Base-by-base conservation (phyloP, 495 filamentous ascomycete genomes). In the Lasiosphaeris hirsuta region DNA sequence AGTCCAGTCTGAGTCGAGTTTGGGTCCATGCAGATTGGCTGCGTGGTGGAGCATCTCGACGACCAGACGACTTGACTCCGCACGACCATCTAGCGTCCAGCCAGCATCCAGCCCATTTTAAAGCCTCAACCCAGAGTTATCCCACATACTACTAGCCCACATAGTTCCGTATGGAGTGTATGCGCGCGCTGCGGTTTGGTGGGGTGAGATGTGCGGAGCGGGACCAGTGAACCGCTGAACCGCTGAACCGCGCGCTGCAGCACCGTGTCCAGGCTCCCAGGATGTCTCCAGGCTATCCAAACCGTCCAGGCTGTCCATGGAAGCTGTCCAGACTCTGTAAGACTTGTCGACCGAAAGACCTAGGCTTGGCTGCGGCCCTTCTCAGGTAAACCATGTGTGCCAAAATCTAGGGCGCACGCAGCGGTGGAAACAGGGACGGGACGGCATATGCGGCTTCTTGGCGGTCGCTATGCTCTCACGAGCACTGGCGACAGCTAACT, bases 251-350 rank as follows among this genome's bases (percentile, higher is more conserved):
- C 50, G 35, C 15, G 36, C 57, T 47, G 30, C 48, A 59, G 35
- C 57, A 39, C 48, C 45, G 54, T 56, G 23, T 51, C 57, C 54
- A 44, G 57, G 47, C 57, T 54, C 49, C 51, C 23, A 30, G 23
- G 23, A 30, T 30, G 23, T 30, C 23, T n/a, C n/a, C n/a, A n/a
- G n/a, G n/a, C n/a, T n/a, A n/a, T n/a, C n/a, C n/a, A n/a, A n/a
- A n/a, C n/a, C 2, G 23, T 30, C 23, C 23, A 30, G 23, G 23
- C 23, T 30, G 23, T 30, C 23, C 23, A n/a, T n/a, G n/a, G n/a
- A 30, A 30, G 2, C 23, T 30, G 23, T 30, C 23, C 23, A 30
- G 23, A 5, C 23, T 30, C 23, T 5, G 23, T 30, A 5, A 30
- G 23, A 30, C 23, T 30, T 30, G 23, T 30, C 23, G 23, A 30